Evolutionary conservation across 2,329 filamentous ascomycete genomes (phyloP).

Genomic region (Stagonosporopsis rhizophila): DNA sequence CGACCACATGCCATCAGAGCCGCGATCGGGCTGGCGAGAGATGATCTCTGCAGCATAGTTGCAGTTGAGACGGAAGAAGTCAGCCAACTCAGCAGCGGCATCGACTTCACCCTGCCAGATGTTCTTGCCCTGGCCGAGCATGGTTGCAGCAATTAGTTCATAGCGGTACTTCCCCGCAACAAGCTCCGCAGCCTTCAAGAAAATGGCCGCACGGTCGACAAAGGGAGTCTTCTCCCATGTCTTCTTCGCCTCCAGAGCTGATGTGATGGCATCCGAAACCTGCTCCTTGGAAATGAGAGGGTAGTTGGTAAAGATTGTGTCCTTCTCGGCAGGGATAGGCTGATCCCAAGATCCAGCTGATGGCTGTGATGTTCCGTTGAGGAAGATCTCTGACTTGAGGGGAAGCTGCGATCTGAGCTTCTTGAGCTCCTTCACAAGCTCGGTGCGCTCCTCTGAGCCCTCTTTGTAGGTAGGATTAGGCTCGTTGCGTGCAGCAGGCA

Average conservation of each 20-base stretch:
- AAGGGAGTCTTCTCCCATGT: conserved; percentile 87
- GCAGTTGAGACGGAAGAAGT: conserved; percentile 91
- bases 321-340: conserved; percentile 59
- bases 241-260: conserved; percentile 81
- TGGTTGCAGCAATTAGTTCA: conserved; percentile 92
- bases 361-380: conserved; percentile 37
- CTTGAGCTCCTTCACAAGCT: conserved; percentile 35
- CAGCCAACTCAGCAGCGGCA: conserved; percentile 85
- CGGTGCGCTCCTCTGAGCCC: conserved; percentile 35
- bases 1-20: conserved; percentile 83
- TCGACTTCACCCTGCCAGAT: conserved; percentile 98
- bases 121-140: conserved; percentile 96
- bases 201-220: conserved; percentile 86
- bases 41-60: conserved; percentile 91
- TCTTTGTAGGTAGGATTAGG: conserved; percentile 40
- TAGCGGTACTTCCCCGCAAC: conserved; percentile 90
- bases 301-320: conserved; percentile 77
- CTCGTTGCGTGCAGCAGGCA: conserved; percentile 39
- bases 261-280: conserved; percentile 77
- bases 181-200: conserved; percentile 92
- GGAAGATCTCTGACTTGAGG: conserved; percentile 35
- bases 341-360: conserved; percentile 35
- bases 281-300: conserved; percentile 78
- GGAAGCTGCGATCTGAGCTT: conserved; percentile 37
- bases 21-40: conserved; percentile 80